Percentiles rank a stretch among this genome's conserved stretches.
Evolutionary conservation across 352 stramenopile species (phyloP).

Genomic region (Pythium chondricola): DNA sequence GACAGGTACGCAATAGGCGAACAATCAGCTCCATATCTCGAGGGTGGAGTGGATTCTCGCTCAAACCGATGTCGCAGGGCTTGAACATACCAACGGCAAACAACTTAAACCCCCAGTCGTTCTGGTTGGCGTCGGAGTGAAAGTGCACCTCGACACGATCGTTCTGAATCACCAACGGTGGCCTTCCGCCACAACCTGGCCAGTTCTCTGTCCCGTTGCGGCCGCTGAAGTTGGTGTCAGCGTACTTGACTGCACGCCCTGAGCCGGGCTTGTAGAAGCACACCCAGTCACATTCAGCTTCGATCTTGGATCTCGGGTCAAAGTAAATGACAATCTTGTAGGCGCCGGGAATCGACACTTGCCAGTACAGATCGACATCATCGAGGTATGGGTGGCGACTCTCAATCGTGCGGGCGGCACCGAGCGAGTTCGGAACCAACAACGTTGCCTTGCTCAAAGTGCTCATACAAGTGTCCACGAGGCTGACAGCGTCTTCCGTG

Average conservation of each 20-base stretch:
- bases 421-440: conserved; percentile 35
- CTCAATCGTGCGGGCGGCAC: conserved; percentile 49
- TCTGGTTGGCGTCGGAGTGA: conserved; percentile 72
- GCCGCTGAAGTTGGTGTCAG: conserved; percentile 56
- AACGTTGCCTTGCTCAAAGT: conserved; percentile 21
- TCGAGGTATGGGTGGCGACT: conserved; percentile 67
- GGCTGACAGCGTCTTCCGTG: not conserved
- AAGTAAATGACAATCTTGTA: conserved; percentile 63
- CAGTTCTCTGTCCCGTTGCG: conserved; percentile 68
- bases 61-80: no score
- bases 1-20: conserved; percentile 11
- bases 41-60: no score
- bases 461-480: conserved; percentile 20
- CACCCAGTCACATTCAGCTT: conserved; percentile 57
- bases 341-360: conserved; percentile 58
- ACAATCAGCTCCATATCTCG: no score
- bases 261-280: conserved; percentile 61
- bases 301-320: conserved; percentile 64
- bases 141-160: conserved; percentile 80
- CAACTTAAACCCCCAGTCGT: conserved; percentile 89
- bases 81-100: conserved; percentile 70
- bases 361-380: conserved; percentile 64
- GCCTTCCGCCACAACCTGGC: conserved; percentile 54
- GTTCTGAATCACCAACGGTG: conserved; percentile 63
- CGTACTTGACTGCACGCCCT: conserved; percentile 36